Evolutionary conservation across 2,329 filamentous ascomycete genomes (phyloP).

Genomic region (Aspergillus nomiae): DNA sequence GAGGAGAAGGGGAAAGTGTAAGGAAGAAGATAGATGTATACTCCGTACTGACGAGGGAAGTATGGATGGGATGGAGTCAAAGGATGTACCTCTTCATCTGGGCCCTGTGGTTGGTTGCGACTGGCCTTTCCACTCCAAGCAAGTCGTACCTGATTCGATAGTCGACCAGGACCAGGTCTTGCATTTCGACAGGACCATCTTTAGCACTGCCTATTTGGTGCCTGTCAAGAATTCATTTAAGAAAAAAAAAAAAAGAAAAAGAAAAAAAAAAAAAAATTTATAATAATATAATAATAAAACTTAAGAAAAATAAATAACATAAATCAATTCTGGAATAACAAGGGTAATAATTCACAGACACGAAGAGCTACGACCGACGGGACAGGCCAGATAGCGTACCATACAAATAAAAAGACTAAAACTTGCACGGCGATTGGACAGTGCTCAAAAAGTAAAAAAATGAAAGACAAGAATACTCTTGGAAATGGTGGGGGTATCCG

Average conservation of each 20-base stretch:
- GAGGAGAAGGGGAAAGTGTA: conserved; percentile 9
- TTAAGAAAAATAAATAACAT: background rate
- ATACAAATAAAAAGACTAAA: conserved; percentile 18
- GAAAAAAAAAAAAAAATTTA: background rate
- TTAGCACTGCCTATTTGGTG: background rate
- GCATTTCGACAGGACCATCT: conserved; percentile 6
- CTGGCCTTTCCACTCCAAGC: background rate
- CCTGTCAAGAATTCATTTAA: conserved; percentile 1
- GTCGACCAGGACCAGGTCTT: conserved; percentile 7
- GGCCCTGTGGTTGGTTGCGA: background rate
- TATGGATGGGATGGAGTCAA: background rate
- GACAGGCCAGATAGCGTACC: conserved; percentile 20
- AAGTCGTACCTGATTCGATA: conserved; percentile 9
- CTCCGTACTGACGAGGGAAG: background rate
- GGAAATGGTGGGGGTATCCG: conserved; percentile 26
- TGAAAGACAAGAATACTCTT: conserved; percentile 8
- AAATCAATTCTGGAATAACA: background rate
- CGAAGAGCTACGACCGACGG: conserved; percentile 7
- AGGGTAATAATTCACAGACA: conserved; percentile 8
- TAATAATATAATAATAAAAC: background rate
- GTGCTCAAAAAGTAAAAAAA: conserved; percentile 16
- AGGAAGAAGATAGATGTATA: conserved; percentile 4
- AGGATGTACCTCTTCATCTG: background rate
- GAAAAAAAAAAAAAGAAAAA: background rate
- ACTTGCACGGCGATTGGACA: conserved; percentile 21